These are phyloP conservation scores for Penicillium sp. DNA, from an alignment of 2,329 filamentous ascomycete genomes.

Conservation along the genomic window DNA sequence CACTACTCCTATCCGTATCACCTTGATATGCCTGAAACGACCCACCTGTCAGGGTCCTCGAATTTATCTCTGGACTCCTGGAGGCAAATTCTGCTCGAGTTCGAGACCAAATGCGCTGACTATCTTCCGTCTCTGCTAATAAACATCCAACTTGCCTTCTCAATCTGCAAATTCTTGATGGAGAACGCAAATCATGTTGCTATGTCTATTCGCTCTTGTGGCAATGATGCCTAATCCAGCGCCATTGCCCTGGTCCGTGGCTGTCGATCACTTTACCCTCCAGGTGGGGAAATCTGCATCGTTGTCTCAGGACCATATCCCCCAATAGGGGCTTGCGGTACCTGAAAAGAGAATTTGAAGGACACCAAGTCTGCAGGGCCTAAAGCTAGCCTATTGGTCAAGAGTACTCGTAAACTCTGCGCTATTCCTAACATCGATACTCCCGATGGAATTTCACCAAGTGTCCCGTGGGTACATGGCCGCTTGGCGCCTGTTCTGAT, in stretches of 20 bases:
- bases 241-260: constrained; percentile 14
- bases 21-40: constrained; percentile 24
- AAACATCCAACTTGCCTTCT: neutral
- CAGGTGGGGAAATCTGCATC: constrained; percentile 17
- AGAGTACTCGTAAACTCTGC: constrained; percentile 5
- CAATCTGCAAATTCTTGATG: neutral
- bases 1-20: constrained; percentile 18
- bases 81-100: neutral
- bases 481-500: neutral
- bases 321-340: constrained; percentile 11
- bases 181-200: neutral
- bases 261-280: constrained; percentile 22
- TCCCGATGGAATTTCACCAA: constrained; percentile 5
- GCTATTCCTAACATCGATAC: constrained; percentile 15
- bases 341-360: constrained; percentile 10
- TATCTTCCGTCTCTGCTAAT: neutral
- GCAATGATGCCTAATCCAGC: neutral
- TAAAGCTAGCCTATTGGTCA: constrained; percentile 13
- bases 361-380: neutral
- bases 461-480: neutral
- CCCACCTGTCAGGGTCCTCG: constrained; percentile 19
- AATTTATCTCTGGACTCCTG: neutral
- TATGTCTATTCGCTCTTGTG: neutral
- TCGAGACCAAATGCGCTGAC: neutral
- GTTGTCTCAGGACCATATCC: constrained; percentile 17